A percentile compares a stretch with the other conserved stretches of the same genome.
Conservation (phyloP, 352 stramenopile genomes). For the Pythium sp. region DNA sequence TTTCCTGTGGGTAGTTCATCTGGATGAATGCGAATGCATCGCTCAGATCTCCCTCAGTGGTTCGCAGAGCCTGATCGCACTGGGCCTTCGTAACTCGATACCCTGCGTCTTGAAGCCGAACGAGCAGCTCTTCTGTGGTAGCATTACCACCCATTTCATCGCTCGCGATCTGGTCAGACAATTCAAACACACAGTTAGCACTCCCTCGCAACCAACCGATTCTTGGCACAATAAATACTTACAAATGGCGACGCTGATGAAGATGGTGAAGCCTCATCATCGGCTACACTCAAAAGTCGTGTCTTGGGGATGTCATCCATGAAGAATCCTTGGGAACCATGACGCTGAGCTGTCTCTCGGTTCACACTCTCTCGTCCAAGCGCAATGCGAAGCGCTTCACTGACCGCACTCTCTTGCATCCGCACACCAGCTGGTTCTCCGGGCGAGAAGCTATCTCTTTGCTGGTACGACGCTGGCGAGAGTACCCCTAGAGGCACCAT, state of each 20-base stretch:
- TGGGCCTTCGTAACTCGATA: slow-evolving; percentile 25
- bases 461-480: slow-evolving; percentile 81
- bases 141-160: not conserved
- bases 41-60: slow-evolving; percentile 29
- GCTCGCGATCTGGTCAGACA: not conserved
- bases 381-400: slow-evolving; percentile 68
- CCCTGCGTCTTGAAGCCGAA: slow-evolving; percentile 29
- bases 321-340: slow-evolving; percentile 16
- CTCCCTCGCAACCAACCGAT: not conserved
- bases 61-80: slow-evolving; percentile 41
- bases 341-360: slow-evolving; percentile 43
- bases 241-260: slow-evolving; percentile 2
- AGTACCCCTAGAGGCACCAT: slow-evolving; percentile 44
- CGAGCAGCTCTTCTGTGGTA: slow-evolving; percentile 19
- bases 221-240: not conserved
- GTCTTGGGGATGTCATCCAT: slow-evolving; percentile 39
- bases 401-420: slow-evolving; percentile 38
- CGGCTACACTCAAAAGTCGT: slow-evolving; percentile 26
- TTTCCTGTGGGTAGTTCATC: slow-evolving; percentile 9
- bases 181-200: not conserved
- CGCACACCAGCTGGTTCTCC: slow-evolving; percentile 22
- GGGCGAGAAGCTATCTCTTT: slow-evolving; percentile 60
- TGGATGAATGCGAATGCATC: slow-evolving; percentile 22
- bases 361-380: slow-evolving; percentile 71
- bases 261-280: slow-evolving; percentile 10